phyloP scores from a whole-genome alignment of 164 flowering plant genomes.

The Dillenia turbinata region DNA sequence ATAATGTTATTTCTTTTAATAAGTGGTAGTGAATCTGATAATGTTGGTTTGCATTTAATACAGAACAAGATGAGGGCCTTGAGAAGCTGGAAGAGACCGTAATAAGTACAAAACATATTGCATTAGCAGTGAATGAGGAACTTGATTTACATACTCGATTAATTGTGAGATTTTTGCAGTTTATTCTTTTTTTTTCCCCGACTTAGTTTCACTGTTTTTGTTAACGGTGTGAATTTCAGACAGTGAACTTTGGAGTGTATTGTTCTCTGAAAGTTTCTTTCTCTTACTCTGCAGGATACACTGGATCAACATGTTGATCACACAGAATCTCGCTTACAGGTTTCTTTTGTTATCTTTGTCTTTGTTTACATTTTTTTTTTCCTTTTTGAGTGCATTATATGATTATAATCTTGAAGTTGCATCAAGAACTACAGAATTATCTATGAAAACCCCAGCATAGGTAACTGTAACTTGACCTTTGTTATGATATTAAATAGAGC shows the following conservation, averaged over 20 bases:
- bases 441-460: no score
- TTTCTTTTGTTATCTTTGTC: slow-evolving; percentile 10
- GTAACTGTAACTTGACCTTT: no score
- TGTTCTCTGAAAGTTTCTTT: background rate
- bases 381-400: no score
- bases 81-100: slow-evolving; percentile 80
- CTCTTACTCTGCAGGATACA: slow-evolving; percentile 51
- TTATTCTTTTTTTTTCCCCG: background rate
- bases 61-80: slow-evolving; percentile 96
- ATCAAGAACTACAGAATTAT: no score
- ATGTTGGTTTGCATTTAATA: slow-evolving; percentile 2
- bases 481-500: no score
- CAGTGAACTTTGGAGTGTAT: background rate
- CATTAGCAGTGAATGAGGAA: slow-evolving; percentile 86
- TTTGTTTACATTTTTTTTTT: background rate
- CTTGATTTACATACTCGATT: slow-evolving; percentile 73
- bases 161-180: slow-evolving; percentile 45
- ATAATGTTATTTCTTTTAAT: background rate
- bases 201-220: background rate
- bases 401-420: no score
- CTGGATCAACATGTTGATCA: slow-evolving; percentile 77
- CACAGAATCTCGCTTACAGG: slow-evolving; percentile 69
- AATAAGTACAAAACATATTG: slow-evolving; percentile 82
- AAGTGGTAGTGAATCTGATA: background rate
- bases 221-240: background rate